Conservation (phyloP, 257 asterid genomes). For the Capsicum pubescens region DNA sequence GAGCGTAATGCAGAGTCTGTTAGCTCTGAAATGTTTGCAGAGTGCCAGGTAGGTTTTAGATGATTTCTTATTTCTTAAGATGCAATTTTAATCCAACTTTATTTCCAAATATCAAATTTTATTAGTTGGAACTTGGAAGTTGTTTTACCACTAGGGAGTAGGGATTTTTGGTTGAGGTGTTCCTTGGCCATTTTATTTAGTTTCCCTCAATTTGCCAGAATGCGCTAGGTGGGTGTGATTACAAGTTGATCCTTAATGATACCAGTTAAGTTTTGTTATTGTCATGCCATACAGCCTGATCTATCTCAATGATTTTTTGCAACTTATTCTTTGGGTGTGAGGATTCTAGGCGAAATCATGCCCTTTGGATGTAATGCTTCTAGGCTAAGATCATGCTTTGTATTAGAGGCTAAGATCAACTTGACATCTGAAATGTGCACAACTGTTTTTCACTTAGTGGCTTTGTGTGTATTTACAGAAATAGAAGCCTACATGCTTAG, state of each 20-base stretch:
- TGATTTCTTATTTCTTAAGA: neutral
- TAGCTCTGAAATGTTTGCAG: constrained; percentile 88
- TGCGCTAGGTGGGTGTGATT: neutral
- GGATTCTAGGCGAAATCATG: neutral
- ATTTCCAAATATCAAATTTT: constrained; percentile 10
- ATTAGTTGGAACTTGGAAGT: neutral
- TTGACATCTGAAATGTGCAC: neutral
- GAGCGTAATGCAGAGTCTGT: constrained; percentile 95
- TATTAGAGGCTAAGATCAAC: neutral
- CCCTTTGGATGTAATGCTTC: neutral
- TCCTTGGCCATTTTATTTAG: constrained; percentile 11
- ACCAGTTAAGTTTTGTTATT: constrained; percentile 16
- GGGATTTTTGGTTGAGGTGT: constrained; percentile 4
- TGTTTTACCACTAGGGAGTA: neutral
- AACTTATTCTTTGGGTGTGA: neutral
- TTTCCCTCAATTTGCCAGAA: neutral
- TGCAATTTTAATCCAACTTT: neutral
- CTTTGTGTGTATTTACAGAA: neutral
- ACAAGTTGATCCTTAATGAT: neutral
- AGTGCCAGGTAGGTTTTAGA: constrained; percentile 73
- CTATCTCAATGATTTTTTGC: neutral
- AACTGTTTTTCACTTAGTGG: constrained; percentile 3
- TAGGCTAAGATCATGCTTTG: constrained; percentile 28
- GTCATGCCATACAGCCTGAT: constrained; percentile 4
- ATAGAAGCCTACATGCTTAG: constrained; percentile 1